Evolutionary conservation across 805 yeast species (phyloP), one percentile per base, ranked within the genome.

Genomic region (Helenozyma baotianmanensis): DNA sequence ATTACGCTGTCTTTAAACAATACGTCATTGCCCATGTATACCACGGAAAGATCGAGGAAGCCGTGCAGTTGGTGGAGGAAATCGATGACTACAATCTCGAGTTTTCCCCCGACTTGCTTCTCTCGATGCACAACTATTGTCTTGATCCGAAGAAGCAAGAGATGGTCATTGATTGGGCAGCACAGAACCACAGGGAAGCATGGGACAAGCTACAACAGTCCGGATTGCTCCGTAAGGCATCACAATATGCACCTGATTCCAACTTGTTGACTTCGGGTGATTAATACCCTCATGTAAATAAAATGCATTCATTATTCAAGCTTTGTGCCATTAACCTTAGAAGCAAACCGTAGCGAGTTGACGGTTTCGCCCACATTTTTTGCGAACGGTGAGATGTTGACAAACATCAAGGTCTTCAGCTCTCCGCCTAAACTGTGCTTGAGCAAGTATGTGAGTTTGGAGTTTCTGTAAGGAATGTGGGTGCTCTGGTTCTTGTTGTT

Each of bases 351-450:
- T 30, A 92, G 65, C 0, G 96, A 85, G 50, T 85, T 87, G 21
- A 89, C 47, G 1, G 95, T 82, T 53, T 92, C 98, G 44, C 69
- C 74, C 25, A 79, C 65, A 53, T 85, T 83, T 11, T 58, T 58
- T 9, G 53, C 54, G 30, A 72, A 60, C 3, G 95, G 88, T 1
- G 95, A 82, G 1, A 89, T 70, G 48, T 87, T 89, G 11, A 88
- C 96, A 68, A 90, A 82, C 96, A 90, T 88, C 38, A 90, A 65
- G 0, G 96, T 87, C 57, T 90, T 92, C 2, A 96, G 84, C 35
- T 76, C 73, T 0, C 96, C 96, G 6, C 82, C 78, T 16, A 90
- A 65, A 11, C 96, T 87, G 51, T 84, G 78, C 49, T 88, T 92
- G 38, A 90, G 64, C 10, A 89, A 62, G 52, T 85, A 85, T 0